Percentiles rank a stretch among this genome's conserved stretches.
Conservation (phyloP, 2,329 filamentous ascomycete species). For the Aulographum hederae region DNA sequence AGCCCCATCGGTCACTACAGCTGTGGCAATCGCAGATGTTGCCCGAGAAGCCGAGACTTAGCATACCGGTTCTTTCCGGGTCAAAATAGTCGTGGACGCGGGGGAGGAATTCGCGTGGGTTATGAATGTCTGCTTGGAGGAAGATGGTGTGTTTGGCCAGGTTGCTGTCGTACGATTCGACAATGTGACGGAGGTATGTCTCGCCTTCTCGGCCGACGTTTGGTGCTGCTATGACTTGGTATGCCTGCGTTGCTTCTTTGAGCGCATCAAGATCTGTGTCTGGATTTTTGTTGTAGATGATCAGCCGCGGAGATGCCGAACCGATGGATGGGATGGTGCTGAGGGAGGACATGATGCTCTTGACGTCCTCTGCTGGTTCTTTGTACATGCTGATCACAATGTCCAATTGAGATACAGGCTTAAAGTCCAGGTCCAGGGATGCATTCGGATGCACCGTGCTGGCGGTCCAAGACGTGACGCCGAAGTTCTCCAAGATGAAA, state of each 20-base stretch:
- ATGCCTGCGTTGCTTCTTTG: slow-evolving; percentile 10
- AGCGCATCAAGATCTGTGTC: slow-evolving; percentile 10
- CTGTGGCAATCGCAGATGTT: slow-evolving; percentile 19
- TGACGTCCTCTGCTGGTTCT: slow-evolving; percentile 12
- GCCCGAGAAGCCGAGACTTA: slow-evolving; percentile 23
- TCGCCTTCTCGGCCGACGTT: slow-evolving; percentile 28
- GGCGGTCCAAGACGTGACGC: too few species aligned
- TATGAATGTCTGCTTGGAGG: slow-evolving; percentile 26
- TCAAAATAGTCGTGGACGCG: slow-evolving; percentile 21
- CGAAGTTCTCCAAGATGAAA: background rate
- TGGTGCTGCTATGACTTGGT: slow-evolving; percentile 10
- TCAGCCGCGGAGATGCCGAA: slow-evolving; percentile 7
- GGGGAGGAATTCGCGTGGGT: slow-evolving; percentile 16
- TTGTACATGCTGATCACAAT: slow-evolving; percentile 21
- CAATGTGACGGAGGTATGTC: slow-evolving; percentile 28
- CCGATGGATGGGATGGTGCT: slow-evolving; percentile 9
- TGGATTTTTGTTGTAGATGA: slow-evolving; percentile 16
- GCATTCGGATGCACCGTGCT: too few species aligned
- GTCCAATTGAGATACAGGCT: slow-evolving; percentile 10
- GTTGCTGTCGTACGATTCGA: slow-evolving; percentile 19
- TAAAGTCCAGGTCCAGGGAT: slow-evolving; percentile 10
- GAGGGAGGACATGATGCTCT: slow-evolving; percentile 10
- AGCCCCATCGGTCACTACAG: slow-evolving; percentile 23
- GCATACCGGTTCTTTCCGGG: slow-evolving; percentile 22
- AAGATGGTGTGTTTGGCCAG: slow-evolving; percentile 29